Evolutionary conservation across 176 grass and related monocot genomes (phyloP).

Genomic region (Avena insularis): DNA sequence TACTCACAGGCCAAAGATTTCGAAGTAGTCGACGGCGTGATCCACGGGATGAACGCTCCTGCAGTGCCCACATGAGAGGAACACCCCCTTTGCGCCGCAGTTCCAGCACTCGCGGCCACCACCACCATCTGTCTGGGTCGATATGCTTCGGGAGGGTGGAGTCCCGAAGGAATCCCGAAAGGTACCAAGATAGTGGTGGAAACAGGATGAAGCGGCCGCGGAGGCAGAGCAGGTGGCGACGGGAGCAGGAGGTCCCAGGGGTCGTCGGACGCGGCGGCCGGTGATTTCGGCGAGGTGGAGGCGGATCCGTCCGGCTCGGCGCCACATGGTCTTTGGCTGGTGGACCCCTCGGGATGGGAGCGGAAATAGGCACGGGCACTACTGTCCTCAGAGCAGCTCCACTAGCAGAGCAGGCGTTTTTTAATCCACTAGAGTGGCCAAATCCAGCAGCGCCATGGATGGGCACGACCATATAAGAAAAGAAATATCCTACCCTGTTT

Average conservation of each 20-base stretch:
- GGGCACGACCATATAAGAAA: no score
- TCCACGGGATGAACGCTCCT: slow-evolving; percentile 83
- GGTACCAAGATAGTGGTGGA: background rate
- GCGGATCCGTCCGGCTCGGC: slow-evolving; percentile 32
- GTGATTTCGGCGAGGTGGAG: background rate
- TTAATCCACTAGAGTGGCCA: no score
- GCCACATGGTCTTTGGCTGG: slow-evolving; percentile 43
- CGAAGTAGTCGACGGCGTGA: slow-evolving; percentile 73
- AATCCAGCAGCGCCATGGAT: no score
- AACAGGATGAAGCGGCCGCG: background rate
- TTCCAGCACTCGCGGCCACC: slow-evolving; percentile 65
- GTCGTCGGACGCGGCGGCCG: background rate
- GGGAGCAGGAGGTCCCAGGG: slow-evolving; percentile 4
- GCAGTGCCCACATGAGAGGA: slow-evolving; percentile 78
- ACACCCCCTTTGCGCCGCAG: slow-evolving; percentile 61
- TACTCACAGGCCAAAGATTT: slow-evolving; percentile 92
- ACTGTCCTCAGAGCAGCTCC: background rate
- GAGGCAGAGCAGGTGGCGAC: background rate
- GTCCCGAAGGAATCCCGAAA: background rate
- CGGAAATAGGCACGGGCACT: background rate
- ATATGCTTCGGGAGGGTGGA: slow-evolving; percentile 40
- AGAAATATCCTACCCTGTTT: no score
- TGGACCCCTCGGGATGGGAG: background rate
- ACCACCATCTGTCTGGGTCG: background rate
- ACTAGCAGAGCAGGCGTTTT: no score